A percentile compares a stretch with the other conserved stretches of the same genome.
Evolutionary conservation across 2,329 filamentous ascomycete species (phyloP).

Genomic region (Hansfordia pulvinata): DNA sequence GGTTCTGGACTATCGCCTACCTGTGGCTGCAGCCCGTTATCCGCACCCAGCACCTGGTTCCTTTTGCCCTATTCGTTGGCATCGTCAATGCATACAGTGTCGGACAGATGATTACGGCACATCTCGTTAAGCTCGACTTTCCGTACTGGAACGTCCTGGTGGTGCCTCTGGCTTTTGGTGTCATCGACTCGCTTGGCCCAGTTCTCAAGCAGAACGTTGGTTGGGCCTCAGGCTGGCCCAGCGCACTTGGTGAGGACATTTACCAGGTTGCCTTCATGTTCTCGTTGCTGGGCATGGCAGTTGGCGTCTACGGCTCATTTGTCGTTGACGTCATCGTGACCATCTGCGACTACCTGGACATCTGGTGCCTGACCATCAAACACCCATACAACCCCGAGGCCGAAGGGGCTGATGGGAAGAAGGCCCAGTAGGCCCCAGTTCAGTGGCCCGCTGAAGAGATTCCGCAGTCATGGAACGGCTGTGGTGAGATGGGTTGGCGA

Average conservation of each 20-base stretch:
- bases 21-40: conserved; percentile 77
- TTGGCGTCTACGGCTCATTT: conserved; percentile 95
- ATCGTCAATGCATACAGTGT: conserved; percentile 91
- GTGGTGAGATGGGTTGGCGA: no score
- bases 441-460: no score
- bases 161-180: conserved; percentile 63
- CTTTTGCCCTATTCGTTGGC: conserved; percentile 80
- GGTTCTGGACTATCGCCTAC: conserved; percentile 66
- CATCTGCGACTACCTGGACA: conserved; percentile 96
- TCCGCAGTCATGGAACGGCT: no score
- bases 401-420: conserved; percentile 25
- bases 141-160: conserved; percentile 82
- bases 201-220: conserved; percentile 42
- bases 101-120: conserved; percentile 89
- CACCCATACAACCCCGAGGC: conserved; percentile 45
- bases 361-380: conserved; percentile 98
- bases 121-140: conserved; percentile 77
- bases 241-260: conserved; percentile 57
- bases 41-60: conserved; percentile 69
- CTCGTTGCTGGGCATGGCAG: conserved; percentile 65
- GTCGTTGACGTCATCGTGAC: conserved; percentile 94
- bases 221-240: conserved; percentile 61
- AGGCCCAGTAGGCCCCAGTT: conserved; percentile 13
- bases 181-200: conserved; percentile 70
- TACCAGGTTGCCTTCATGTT: conserved; percentile 91